Base-by-base conservation (phyloP, 164 flowering plant genomes). In the Malania oleifera region DNA sequence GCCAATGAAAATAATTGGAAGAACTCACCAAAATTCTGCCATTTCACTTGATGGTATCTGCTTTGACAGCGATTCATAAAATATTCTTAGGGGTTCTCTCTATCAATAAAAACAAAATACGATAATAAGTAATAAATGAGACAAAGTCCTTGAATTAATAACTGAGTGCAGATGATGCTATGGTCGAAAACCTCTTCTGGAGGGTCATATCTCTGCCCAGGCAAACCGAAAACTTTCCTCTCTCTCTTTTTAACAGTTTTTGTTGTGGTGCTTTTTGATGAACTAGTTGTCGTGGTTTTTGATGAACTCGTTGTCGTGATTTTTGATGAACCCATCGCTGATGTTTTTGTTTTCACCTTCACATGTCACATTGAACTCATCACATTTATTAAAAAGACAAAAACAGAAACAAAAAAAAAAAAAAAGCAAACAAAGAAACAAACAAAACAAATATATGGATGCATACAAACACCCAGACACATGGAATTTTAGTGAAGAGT, bases 41-140 rank as follows among this genome's bases (percentile, higher is more conserved):
- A 93, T 93, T 77, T 90, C 95, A 68, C 97, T 93, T 7, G 87
- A 77, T 3, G 99, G 99, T 57, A 88, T 90, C 75, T 93, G 99
- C 65, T 85, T 65, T 2, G 81, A 86, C 52, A 90, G 64, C 0
- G 97, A 88, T 57, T 87, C 97, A 19, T 93, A 93, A 73, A 93
- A 93, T 65, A 93, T 90, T 77, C 97, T 74, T 66, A 88, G 62
- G 13, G 97, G 99, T 57, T 93, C 98, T 61, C 97, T 81, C 99
- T 93, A 95, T 63, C 28, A 37, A 69, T 22, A 56, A 40, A 50
- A 66, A 29, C 8, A 31, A 43, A 50, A 62, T 25, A 45, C 23
- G 11, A 24, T 6, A 41, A 47, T 28, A 24, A 38, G 10, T 23
- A 56, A 17, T n/a, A 47, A 25, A 56, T 31, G 15, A 26, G 17